Evolutionary conservation across 2,329 filamentous ascomycete species (phyloP).

Genomic region (Gaeumannomyces sp.): DNA sequence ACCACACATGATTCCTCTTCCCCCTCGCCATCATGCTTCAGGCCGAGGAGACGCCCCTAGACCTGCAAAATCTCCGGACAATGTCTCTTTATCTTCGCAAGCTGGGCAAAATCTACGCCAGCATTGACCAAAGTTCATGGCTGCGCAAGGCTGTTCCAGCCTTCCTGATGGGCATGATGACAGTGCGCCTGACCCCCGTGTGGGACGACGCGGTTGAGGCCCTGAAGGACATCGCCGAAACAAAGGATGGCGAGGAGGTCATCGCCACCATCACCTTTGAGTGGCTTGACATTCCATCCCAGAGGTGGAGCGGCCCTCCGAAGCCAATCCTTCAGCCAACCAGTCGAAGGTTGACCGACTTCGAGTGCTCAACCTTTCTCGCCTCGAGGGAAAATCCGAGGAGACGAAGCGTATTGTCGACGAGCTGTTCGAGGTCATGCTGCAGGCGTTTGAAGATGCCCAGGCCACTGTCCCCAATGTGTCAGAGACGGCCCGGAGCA

Average conservation of each 20-base stretch:
- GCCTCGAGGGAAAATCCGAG: conserved; percentile 46
- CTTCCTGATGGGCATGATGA: conserved; percentile 85
- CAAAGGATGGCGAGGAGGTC: conserved; percentile 63
- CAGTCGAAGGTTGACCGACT: conserved; percentile 56
- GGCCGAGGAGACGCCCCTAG: conserved; percentile 74
- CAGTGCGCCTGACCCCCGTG: conserved; percentile 74
- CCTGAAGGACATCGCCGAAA: conserved; percentile 67
- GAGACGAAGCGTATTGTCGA: conserved; percentile 47
- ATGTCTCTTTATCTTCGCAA: conserved; percentile 84
- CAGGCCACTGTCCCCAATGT: conserved; percentile 49
- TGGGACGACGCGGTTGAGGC: conserved; percentile 80
- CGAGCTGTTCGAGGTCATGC: conserved; percentile 51
- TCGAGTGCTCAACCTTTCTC: conserved; percentile 72
- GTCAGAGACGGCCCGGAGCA: conserved; percentile 57
- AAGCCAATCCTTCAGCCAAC: conserved; percentile 15
- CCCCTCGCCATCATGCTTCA: conserved; percentile 60
- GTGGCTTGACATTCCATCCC: conserved; percentile 63
- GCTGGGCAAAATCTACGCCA: conserved; percentile 58
- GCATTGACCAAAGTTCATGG: conserved; percentile 54
- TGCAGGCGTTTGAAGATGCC: conserved; percentile 56
- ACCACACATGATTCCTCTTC: conserved; percentile 43
- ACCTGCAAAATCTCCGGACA: conserved; percentile 66
- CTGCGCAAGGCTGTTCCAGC: conserved; percentile 66
- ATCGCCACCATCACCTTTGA: conserved; percentile 68
- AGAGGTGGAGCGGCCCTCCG: conserved; percentile 42